These are phyloP conservation scores for Arctium minus DNA, from an alignment of 129 eudicot genomes.

Conservation along the genomic window DNA sequence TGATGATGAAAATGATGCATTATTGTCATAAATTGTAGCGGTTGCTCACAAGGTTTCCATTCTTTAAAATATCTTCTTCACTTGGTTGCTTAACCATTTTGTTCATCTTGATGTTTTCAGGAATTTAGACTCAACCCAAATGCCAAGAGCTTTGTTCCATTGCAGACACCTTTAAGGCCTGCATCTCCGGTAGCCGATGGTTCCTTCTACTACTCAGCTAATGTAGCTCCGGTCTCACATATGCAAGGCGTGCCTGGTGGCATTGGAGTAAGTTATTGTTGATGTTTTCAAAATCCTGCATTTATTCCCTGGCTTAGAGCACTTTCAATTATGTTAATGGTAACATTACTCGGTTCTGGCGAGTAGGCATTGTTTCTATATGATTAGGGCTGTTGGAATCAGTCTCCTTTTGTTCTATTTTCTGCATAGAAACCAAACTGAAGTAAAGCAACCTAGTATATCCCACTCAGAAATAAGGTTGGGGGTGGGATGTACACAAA, in stretches of 20 bases:
- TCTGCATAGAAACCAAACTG: not conserved
- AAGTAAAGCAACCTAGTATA: too few species aligned
- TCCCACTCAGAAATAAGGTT: not conserved
- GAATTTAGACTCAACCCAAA: constrained; percentile 86
- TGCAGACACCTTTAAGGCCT: constrained; percentile 66
- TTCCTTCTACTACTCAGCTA: constrained; percentile 71
- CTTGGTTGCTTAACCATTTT: not conserved
- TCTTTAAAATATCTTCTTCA: not conserved
- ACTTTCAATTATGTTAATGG: not conserved
- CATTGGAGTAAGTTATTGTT: constrained; percentile 57
- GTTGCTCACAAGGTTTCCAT: not conserved
- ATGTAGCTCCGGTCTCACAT: constrained; percentile 50
- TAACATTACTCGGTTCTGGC: not conserved
- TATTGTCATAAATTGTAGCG: not conserved
- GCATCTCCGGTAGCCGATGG: constrained; percentile 71
- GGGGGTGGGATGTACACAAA: not conserved
- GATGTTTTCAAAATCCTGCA: not conserved
- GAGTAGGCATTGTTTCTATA: not conserved
- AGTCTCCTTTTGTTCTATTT: not conserved
- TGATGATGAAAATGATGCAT: not conserved
- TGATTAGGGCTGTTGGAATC: not conserved
- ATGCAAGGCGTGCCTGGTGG: constrained; percentile 80
- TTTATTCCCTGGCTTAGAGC: not conserved
- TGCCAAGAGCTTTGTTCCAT: constrained; percentile 80
- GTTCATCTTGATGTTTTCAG: constrained; percentile 27